Conservation (phyloP, 2,329 filamentous ascomycete species). For the Arthrobotrys conoides region DNA sequence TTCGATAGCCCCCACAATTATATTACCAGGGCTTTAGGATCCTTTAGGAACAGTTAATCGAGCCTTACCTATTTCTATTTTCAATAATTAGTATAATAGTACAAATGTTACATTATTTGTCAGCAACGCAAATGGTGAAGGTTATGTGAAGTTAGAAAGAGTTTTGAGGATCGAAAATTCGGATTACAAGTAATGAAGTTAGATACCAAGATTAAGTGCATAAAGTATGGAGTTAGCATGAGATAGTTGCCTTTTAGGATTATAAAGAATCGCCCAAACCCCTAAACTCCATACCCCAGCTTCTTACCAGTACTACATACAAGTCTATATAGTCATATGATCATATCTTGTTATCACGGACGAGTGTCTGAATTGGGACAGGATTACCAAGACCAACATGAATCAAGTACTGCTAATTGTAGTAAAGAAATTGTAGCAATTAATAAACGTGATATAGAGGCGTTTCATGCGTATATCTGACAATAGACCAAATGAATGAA, state of each 20-base stretch:
- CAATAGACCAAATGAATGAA: neutral
- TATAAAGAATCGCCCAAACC: neutral
- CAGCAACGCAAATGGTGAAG: conserved; percentile 38
- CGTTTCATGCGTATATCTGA: neutral
- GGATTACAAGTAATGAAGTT: neutral
- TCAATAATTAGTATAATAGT: neutral
- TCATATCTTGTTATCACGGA: neutral
- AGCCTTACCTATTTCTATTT: neutral
- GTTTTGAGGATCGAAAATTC: neutral
- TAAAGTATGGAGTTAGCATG: neutral
- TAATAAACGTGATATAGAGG: neutral
- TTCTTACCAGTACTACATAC: neutral
- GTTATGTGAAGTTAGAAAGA: neutral
- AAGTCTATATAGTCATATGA: neutral
- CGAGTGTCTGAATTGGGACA: neutral
- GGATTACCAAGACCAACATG: neutral
- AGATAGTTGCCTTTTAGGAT: neutral
- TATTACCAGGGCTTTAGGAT: neutral
- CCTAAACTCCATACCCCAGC: neutral
- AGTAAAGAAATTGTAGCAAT: neutral
- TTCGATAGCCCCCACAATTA: conserved; percentile 25
- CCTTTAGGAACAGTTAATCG: neutral
- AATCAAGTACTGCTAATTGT: neutral
- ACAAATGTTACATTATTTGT: conserved; percentile 50
- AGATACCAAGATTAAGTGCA: neutral